Evolutionary conservation across 352 stramenopile genomes (phyloP).

Genomic region (Globisporangium ultimum): DNA sequence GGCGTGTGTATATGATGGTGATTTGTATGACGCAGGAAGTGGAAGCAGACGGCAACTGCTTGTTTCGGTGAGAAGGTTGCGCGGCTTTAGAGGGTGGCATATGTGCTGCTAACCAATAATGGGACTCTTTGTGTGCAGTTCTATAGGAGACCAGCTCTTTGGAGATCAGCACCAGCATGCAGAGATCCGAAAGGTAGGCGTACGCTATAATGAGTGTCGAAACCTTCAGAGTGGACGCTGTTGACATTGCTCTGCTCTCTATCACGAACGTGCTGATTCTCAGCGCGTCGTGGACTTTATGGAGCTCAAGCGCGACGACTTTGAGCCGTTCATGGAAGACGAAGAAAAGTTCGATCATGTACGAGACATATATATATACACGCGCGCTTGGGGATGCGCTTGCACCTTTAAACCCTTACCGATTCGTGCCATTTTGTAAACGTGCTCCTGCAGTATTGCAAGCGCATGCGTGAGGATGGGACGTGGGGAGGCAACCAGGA

Average conservation of each 20-base stretch:
- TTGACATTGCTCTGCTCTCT: neutral
- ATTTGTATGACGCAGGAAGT: conserved; percentile 40
- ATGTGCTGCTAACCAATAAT: neutral
- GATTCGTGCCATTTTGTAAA: neutral
- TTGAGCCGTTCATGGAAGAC: conserved; percentile 88
- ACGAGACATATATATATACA: conserved; percentile 5
- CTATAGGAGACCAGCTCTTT: conserved; percentile 69
- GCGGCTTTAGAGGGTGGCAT: neutral
- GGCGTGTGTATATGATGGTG: too few relatives aligned
- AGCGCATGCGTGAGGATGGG: conserved; percentile 71
- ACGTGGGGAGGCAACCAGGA: conserved; percentile 85
- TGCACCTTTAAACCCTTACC: neutral
- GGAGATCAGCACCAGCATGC: conserved; percentile 66
- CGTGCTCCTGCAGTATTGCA: conserved; percentile 56
- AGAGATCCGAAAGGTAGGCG: conserved; percentile 55
- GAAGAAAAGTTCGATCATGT: conserved; percentile 85
- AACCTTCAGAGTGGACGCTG: neutral
- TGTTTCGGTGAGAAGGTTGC: conserved; percentile 53
- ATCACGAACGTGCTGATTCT: too few relatives aligned
- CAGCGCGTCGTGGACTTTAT: conserved; percentile 76
- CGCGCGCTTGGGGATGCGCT: neutral
- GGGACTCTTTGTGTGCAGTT: conserved; percentile 20
- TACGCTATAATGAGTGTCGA: too few relatives aligned
- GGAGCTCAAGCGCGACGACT: conserved; percentile 62
- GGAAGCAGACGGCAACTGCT: conserved; percentile 76